A percentile compares a stretch with the other conserved stretches of the same genome.
Evolutionary conservation across 257 asterid species (phyloP).

Genomic region (Plantago elongata): DNA sequence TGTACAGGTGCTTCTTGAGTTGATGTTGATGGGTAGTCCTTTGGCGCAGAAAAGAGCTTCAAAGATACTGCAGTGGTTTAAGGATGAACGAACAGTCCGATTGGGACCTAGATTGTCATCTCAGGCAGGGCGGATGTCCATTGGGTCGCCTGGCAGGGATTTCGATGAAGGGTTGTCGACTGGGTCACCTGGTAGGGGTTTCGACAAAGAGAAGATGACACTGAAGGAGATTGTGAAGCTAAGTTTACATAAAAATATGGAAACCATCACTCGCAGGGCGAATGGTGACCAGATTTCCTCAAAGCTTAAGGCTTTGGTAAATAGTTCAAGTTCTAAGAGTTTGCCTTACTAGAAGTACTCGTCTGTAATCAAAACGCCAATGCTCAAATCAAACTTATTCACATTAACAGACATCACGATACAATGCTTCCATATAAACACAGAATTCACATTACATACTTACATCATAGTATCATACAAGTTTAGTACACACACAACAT

Average conservation of each 20-base stretch:
- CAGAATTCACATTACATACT: too few relatives aligned
- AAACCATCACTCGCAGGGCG: constrained; percentile 71
- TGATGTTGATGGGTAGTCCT: constrained; percentile 72
- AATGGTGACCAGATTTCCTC: constrained; percentile 45
- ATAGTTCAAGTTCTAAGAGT: constrained; percentile 82
- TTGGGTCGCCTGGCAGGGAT: constrained; percentile 42
- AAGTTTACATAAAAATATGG: constrained; percentile 71
- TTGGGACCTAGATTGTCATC: constrained; percentile 87
- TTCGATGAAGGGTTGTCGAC: constrained; percentile 22
- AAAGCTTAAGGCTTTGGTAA: constrained; percentile 50
- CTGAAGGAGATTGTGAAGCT: constrained; percentile 74
- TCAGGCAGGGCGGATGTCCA: constrained; percentile 40
- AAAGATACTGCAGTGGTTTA: constrained; percentile 84
- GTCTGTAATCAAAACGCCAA: too few relatives aligned
- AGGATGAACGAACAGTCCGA: constrained; percentile 59
- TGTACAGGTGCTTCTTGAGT: constrained; percentile 76
- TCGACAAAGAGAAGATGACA: constrained; percentile 52
- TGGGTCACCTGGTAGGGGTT: constrained; percentile 43
- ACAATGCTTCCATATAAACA: too few relatives aligned
- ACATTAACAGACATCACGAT: too few relatives aligned
- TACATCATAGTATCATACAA: too few relatives aligned
- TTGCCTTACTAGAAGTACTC: constrained; percentile 48
- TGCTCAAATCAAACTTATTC: too few relatives aligned
- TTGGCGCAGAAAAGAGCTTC: constrained; percentile 82
- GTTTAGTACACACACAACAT: too few relatives aligned